Percentiles rank a stretch among this genome's conserved stretches.
phyloP scores from a whole-genome alignment of 78 protist genomes.

The Ministeria vibrans region DNA sequence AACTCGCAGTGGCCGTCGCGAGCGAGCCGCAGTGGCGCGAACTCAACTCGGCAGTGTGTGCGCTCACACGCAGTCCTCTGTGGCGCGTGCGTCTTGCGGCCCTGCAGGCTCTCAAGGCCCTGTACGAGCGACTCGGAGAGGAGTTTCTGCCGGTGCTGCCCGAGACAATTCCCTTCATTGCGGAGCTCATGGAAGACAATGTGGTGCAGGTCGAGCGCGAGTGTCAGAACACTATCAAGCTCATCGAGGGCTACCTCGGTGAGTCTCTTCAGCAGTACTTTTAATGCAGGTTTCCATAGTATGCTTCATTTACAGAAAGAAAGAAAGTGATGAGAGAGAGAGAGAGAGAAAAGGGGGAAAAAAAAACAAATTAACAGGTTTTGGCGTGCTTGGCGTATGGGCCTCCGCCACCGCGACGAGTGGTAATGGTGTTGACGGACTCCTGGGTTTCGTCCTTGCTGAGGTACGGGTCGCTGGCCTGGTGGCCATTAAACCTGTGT shows the following conservation, averaged over 20 bases:
- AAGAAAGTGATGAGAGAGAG: too few species aligned
- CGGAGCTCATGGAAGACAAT: slow-evolving; percentile 63
- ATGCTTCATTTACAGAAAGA: too few species aligned
- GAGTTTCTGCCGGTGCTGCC: slow-evolving; percentile 50
- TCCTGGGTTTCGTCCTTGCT: too few species aligned
- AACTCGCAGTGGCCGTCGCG: slow-evolving; percentile 46
- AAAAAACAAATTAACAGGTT: too few species aligned
- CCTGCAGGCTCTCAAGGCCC: slow-evolving; percentile 21
- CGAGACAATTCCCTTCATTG: slow-evolving; percentile 64
- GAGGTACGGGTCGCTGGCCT: too few species aligned
- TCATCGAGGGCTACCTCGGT: slow-evolving; percentile 58
- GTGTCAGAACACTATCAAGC: slow-evolving; percentile 39
- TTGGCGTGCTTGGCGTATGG: too few species aligned
- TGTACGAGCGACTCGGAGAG: slow-evolving; percentile 59
- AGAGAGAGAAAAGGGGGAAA: too few species aligned
- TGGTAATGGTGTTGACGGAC: too few species aligned
- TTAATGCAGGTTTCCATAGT: too few species aligned
- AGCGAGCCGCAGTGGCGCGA: slow-evolving; percentile 58
- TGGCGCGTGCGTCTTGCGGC: slow-evolving; percentile 30
- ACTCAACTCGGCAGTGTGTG: slow-evolving; percentile 27
- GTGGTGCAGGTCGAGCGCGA: slow-evolving; percentile 46
- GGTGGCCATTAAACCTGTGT: too few species aligned
- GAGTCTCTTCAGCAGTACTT: slow-evolving; percentile 27
- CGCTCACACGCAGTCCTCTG: neutral
- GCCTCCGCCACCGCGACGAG: too few species aligned